Evolutionary conservation across 345 rosid genomes (phyloP).

Genomic region (Populus davidiana): DNA sequence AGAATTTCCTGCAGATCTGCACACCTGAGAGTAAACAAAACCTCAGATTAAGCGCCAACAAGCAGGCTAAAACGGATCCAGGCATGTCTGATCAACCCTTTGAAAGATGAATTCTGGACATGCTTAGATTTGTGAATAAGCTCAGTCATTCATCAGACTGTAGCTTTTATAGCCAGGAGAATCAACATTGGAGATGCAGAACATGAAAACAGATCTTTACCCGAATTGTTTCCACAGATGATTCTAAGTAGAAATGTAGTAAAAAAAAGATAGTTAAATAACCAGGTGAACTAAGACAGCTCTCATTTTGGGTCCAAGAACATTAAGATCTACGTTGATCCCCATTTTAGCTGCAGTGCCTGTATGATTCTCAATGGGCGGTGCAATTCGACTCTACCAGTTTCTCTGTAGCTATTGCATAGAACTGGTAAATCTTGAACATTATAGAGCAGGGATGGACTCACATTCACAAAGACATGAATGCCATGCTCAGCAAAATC

Average conservation of each 20-base stretch:
- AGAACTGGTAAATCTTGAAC: no score
- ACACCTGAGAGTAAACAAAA: not conserved
- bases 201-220: not conserved
- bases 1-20: not conserved
- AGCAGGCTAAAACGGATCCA: not conserved
- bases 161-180: not conserved
- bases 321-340: no score
- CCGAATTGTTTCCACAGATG: not conserved
- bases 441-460: not conserved
- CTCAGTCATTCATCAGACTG: not conserved
- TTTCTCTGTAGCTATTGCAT: no score
- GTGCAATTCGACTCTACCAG: no score
- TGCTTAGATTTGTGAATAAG: not conserved
- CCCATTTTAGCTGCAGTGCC: no score
- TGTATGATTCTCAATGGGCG: no score
- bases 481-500: not conserved
- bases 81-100: not conserved
- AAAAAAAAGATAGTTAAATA: not conserved
- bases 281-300: not conserved
- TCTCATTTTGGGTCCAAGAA: no score
- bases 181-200: not conserved
- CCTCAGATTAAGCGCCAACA: no score
- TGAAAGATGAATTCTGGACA: not conserved
- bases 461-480: not conserved
- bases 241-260: not conserved